Conservation (phyloP, 1,284 basidiomycete species). For the Cutaneotrichosporon dermatis region DNA sequence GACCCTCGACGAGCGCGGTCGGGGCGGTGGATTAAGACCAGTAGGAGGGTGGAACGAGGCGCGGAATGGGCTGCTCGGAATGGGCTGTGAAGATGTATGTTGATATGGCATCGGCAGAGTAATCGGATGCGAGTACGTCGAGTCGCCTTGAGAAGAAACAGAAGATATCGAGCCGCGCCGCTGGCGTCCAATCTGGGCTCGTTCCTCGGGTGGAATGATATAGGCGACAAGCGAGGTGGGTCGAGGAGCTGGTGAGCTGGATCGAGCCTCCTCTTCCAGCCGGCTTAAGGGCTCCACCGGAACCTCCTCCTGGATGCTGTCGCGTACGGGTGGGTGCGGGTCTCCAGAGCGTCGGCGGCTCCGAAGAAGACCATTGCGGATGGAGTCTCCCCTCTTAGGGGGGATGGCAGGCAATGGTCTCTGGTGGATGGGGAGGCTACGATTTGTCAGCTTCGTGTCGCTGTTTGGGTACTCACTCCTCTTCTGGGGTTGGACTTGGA, state of each 20-base stretch:
- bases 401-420: slow-evolving; percentile 15
- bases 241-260: not conserved
- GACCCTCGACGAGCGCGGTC: not conserved
- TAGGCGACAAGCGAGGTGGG: slow-evolving; percentile 6
- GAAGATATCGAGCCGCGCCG: not conserved
- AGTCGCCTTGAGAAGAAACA: not conserved
- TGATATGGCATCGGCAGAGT: not conserved
- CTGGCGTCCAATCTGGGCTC: slow-evolving; percentile 6
- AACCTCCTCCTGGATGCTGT: not conserved
- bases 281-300: not conserved
- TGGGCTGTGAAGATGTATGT: not conserved
- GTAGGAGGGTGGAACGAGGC: not conserved
- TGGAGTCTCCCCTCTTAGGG: not conserved
- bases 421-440: slow-evolving; percentile 9
- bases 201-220: slow-evolving; percentile 20
- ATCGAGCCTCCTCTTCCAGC: not conserved
- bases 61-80: slow-evolving; percentile 1
- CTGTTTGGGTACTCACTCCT: not conserved
- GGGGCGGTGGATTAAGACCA: not conserved
- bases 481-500: not conserved
- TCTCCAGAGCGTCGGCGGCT: not conserved
- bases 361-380: slow-evolving; percentile 2
- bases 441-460: not conserved
- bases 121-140: not conserved
- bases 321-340: not conserved